Evolutionary conservation across 1,284 basidiomycete genomes (phyloP).

Genomic region (Afroboletus lepidellus): DNA sequence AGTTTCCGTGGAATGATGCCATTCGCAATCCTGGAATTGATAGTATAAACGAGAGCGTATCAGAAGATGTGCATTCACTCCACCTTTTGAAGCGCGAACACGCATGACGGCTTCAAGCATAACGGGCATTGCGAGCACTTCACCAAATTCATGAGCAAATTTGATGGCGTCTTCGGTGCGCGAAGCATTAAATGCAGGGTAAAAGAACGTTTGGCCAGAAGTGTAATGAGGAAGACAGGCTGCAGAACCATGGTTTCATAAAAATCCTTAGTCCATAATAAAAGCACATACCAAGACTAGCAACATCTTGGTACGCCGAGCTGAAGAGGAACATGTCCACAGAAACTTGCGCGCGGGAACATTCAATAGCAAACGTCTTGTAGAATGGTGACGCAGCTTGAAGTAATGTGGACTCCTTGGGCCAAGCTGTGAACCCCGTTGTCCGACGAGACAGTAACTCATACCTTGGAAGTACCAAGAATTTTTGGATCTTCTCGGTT

Average conservation of each 20-base stretch:
- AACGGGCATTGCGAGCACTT: slow-evolving; percentile 90
- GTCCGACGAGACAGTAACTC: not conserved
- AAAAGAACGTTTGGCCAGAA: slow-evolving; percentile 97
- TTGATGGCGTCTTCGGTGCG: slow-evolving; percentile 95
- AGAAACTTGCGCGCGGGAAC: slow-evolving; percentile 94
- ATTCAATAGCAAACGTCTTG: slow-evolving; percentile 99
- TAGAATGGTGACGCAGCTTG: slow-evolving; percentile 93
- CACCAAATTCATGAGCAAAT: slow-evolving; percentile 96
- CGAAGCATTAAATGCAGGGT: slow-evolving; percentile 96
- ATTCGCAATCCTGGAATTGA: slow-evolving; percentile 76
- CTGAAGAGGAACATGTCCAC: slow-evolving; percentile 99
- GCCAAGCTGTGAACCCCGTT: slow-evolving; percentile 8
- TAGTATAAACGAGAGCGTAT: slow-evolving; percentile 5
- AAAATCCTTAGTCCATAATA: not conserved
- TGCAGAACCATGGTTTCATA: slow-evolving; percentile 31
- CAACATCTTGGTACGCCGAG: slow-evolving; percentile 92
- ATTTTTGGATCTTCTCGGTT: slow-evolving; percentile 96
- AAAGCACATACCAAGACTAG: slow-evolving; percentile 68
- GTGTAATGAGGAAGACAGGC: slow-evolving; percentile 96
- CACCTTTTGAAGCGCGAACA: slow-evolving; percentile 90
- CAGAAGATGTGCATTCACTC: slow-evolving; percentile 7
- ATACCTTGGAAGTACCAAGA: slow-evolving; percentile 89
- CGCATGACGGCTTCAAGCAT: slow-evolving; percentile 98
- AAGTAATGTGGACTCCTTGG: slow-evolving; percentile 80
- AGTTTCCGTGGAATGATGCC: slow-evolving; percentile 99